Evolutionary conservation across 225 moss, liverwort and hornwort species (phyloP), one percentile per base, ranked within the genome.

Genomic region (Straminergon stramineum): DNA sequence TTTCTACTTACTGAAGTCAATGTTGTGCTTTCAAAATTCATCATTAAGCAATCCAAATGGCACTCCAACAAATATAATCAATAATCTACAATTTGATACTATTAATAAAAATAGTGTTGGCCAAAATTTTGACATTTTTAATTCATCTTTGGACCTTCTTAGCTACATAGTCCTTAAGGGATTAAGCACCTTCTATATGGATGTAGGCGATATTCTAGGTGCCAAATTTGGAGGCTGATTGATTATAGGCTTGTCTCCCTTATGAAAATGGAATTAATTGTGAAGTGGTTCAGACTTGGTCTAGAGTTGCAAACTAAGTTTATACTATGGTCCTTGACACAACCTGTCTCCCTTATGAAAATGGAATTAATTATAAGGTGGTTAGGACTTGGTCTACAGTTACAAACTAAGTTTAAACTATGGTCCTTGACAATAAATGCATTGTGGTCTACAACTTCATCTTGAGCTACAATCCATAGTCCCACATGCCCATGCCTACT

Each of bases 91-190:
- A 71, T 41, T 71, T 24, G 15, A 41, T 71, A 26, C 1, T 41
- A 24, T 8, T 8, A 24, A 41, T 4, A 41, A 0, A 26, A 70
- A 39, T 39, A 71, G 26, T 8, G 3, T 41, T 71, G 26, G 71
- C 15, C 5, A 71, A 41, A 71, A 8, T 71, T 26, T 41, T 39
- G 24, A 8, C 41, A 71, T 71, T 24, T 24, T 24, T 1, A 5
- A 7, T n/a, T 69, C 1, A 1, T 14, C 41, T 14, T 41, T 71
- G 15, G 41, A 41, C 15, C 41, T 15, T 39, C 7, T 70, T 13
- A 69, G 7, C 13, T 2, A 4, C 22, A 0, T 13, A 13, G n/a
- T n/a, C 39, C 1, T 26, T 27, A 27, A 73, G 1, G 3, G 3
- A 0, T 27, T 27, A 43, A 73, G 0, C 2, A 70, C 39, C 14